Percentiles rank a stretch among this genome's conserved stretches.
Conservation (phyloP, 306 rosid genomes). For the Cucumis sativus region DNA sequence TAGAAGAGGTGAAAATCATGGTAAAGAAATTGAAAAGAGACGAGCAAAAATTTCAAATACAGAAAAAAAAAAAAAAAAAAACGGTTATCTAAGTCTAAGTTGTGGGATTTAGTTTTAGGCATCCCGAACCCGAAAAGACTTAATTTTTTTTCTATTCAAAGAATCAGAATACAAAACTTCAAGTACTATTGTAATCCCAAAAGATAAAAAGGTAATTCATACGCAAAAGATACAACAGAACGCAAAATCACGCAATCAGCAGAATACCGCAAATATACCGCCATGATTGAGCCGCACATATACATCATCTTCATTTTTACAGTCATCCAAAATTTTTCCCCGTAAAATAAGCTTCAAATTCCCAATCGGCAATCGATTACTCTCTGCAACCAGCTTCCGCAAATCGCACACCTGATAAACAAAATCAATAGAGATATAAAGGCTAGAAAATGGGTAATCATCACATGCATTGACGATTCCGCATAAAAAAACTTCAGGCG, state of each 20-base stretch:
- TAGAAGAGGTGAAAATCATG: too few relatives aligned
- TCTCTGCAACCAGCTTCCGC: conserved; percentile 50
- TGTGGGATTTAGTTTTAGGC: too few relatives aligned
- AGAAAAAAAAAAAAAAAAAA: too few relatives aligned
- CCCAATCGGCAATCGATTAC: conserved; percentile 37
- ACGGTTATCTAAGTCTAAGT: too few relatives aligned
- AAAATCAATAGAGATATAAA: conserved; percentile 4
- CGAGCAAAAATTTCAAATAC: too few relatives aligned
- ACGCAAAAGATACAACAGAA: not conserved
- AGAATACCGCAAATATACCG: conserved; percentile 29
- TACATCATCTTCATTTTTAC: conserved; percentile 41
- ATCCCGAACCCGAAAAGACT: too few relatives aligned
- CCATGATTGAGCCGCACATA: conserved; percentile 47
- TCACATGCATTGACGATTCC: not conserved
- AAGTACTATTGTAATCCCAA: not conserved
- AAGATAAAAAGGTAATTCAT: not conserved
- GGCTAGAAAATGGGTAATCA: not conserved
- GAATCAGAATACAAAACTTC: not conserved
- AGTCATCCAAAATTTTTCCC: conserved; percentile 62
- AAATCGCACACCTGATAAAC: conserved; percentile 52
- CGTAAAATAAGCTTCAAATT: conserved; percentile 63
- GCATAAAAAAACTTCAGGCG: not conserved
- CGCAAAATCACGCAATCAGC: not conserved
- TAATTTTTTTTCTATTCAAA: not conserved
- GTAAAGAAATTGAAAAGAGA: too few relatives aligned